These are phyloP conservation scores for Papilionanthe hybrid DNA, from an alignment of 116 monocot genomes.

Conservation along the genomic window DNA sequence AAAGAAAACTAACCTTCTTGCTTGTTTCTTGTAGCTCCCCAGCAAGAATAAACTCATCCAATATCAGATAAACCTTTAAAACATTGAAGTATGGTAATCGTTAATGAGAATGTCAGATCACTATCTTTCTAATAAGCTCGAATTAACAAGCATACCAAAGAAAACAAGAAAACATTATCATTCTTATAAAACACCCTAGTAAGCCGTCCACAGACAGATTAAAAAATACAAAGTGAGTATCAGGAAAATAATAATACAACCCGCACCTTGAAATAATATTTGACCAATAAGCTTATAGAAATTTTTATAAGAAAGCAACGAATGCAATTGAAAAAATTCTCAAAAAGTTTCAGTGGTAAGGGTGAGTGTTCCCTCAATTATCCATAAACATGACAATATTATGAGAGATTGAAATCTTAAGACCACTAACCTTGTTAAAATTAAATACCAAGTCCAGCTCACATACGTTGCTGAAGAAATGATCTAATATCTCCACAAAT, in stretches of 20 bases:
- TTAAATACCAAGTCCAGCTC: constrained; percentile 98
- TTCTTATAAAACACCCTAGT: background rate
- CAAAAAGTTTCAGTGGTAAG: background rate
- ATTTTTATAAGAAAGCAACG: background rate
- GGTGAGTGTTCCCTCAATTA: background rate
- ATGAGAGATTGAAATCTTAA: background rate
- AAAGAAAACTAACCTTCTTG: constrained; percentile 58
- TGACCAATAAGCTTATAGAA: background rate
- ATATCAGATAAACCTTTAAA: constrained; percentile 81
- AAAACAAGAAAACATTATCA: background rate
- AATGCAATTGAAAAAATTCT: background rate
- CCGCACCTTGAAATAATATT: background rate
- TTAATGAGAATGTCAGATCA: background rate
- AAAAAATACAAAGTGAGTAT: background rate
- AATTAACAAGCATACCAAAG: background rate
- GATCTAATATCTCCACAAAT: constrained; percentile 98
- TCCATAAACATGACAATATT: background rate
- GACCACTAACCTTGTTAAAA: constrained; percentile 77
- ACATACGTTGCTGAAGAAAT: constrained; percentile 99
- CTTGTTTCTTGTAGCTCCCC: constrained; percentile 95
- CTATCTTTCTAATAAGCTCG: background rate
- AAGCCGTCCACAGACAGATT: background rate
- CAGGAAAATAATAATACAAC: background rate
- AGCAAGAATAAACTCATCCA: constrained; percentile 97
- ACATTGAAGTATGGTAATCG: constrained; percentile 7